Evolutionary conservation across 1,284 basidiomycete species (phyloP).

Genomic region (Pisolithus thermaeus): DNA sequence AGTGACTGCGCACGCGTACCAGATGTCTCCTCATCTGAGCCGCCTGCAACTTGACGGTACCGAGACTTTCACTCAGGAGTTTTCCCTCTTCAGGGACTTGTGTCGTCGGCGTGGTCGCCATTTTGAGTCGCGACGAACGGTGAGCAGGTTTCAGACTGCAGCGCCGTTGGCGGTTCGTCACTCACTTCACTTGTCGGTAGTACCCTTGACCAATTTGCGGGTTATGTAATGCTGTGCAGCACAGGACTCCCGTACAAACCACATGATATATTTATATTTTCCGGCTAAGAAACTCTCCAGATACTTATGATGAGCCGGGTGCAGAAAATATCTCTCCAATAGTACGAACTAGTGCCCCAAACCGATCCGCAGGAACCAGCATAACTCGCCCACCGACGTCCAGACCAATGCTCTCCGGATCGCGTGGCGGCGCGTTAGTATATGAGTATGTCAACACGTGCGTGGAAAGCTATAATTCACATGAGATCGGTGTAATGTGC

Average conservation of each 20-base stretch:
- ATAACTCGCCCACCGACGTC: slow-evolving; percentile 75
- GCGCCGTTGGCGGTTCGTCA: not conserved
- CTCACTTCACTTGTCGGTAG: not conserved
- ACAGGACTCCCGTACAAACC: not conserved
- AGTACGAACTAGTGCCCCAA: slow-evolving; percentile 35
- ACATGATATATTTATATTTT: not conserved
- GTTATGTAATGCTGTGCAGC: slow-evolving; percentile 7
- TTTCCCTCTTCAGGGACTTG: slow-evolving; percentile 63
- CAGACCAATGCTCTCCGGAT: slow-evolving; percentile 73
- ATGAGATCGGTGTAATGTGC: slow-evolving; percentile 1
- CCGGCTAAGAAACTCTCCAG: not conserved
- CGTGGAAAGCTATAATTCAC: slow-evolving; percentile 46
- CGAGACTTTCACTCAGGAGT: slow-evolving; percentile 74
- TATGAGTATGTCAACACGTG: slow-evolving; percentile 64
- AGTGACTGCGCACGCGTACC: slow-evolving; percentile 41
- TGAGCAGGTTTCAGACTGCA: too few relatives aligned
- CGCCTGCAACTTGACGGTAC: slow-evolving; percentile 88
- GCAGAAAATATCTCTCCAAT: slow-evolving; percentile 32
- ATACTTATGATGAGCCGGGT: not conserved
- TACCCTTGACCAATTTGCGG: not conserved
- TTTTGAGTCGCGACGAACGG: slow-evolving; percentile 7
- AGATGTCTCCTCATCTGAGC: slow-evolving; percentile 92
- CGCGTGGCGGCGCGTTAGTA: slow-evolving; percentile 49
- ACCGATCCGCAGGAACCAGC: slow-evolving; percentile 49
- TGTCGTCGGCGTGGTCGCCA: slow-evolving; percentile 15